phyloP scores from a whole-genome alignment of 257 asterid genomes.

The Knoxia roxburghii region DNA sequence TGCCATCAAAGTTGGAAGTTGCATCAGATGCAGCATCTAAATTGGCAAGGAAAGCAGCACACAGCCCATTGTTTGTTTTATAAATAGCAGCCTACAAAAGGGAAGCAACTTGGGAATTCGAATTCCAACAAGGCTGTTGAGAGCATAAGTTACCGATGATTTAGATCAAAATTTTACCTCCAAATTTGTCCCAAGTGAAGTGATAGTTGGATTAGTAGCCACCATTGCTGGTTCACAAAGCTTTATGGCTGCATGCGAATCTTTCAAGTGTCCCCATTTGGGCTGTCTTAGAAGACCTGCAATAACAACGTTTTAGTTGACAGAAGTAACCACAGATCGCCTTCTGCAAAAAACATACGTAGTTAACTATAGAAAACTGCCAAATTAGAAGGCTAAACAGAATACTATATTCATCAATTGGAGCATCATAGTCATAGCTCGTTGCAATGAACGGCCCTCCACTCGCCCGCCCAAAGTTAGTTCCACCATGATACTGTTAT shows the following conservation, averaged over 20 bases:
- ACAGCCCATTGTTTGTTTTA: conserved; percentile 40
- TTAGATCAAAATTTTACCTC: conserved; percentile 42
- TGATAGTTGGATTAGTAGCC: conserved; percentile 53
- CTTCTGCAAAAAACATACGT: too few relatives aligned
- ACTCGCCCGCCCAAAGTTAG: conserved; percentile 68
- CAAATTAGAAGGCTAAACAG: background rate
- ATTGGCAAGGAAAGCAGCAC: conserved; percentile 79
- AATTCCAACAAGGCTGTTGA: too few relatives aligned
- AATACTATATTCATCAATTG: conserved; percentile 81
- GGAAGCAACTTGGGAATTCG: background rate
- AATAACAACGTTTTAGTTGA: background rate
- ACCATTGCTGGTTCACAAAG: conserved; percentile 81
- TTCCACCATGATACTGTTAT: conserved; percentile 82
- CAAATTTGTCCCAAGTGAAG: conserved; percentile 56
- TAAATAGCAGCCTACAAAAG: conserved; percentile 56
- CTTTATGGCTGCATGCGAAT: conserved; percentile 67
- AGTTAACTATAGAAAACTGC: background rate
- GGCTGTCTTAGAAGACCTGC: conserved; percentile 65
- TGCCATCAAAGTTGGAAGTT: conserved; percentile 52
- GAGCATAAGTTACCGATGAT: too few relatives aligned
- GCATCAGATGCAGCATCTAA: conserved; percentile 44
- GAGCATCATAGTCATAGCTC: conserved; percentile 91
- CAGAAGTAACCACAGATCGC: too few relatives aligned
- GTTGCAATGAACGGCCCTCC: conserved; percentile 90
- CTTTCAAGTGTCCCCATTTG: conserved; percentile 82